Base-by-base conservation (phyloP, 371 early-diverging fungal species). In the Syncephalis plumigaleata region DNA sequence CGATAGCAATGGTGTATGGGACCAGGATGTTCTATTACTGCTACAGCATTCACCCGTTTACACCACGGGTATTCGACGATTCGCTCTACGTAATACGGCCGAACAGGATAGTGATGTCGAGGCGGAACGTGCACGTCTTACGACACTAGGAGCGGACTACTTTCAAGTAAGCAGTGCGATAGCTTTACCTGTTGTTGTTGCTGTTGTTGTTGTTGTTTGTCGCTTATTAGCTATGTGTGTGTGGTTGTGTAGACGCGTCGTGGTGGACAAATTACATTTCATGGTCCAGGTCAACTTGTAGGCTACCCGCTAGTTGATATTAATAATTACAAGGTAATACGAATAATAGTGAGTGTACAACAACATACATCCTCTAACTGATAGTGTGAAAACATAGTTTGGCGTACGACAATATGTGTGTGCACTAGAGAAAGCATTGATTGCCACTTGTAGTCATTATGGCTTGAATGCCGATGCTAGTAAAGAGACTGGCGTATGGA, bases 261-360 rank as follows among this genome's bases (percentile, higher is more conserved):
- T 11, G 98, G 98, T 17, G 98, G 98, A 4, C 85, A 97, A 63
- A 73, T 81, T 4, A 97, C 98, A 0, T 97, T 81, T 56, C 98
- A 97, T 66, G 96, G 96, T 0, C 98, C 96, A 2, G 96, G 96
- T 0, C 98, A 97, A 65, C 65, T 97, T 36, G 87, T 97, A 20
- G 90, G 79, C 9, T 97, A 97, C 58, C 98, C 98, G 2, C 89
- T 90, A 39, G 36, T 95, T 9, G 70, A 91, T 55, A 64, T 97
- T 27, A 70, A 76, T 40, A 67, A 69, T 44, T 67, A 64, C 46
- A 55, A 72, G 57, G 79, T 75, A n/a, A n/a, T n/a, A 67, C 37
- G 46, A 21, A 42, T 39, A 9, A 13, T 17, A 31, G 23, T 37
- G 36, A 45, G 15, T 31, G 8, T 37, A 18, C 22, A 17, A 49